Evolutionary conservation across 306 rosid species (phyloP).

Genomic region (Prunus armeniaca): DNA sequence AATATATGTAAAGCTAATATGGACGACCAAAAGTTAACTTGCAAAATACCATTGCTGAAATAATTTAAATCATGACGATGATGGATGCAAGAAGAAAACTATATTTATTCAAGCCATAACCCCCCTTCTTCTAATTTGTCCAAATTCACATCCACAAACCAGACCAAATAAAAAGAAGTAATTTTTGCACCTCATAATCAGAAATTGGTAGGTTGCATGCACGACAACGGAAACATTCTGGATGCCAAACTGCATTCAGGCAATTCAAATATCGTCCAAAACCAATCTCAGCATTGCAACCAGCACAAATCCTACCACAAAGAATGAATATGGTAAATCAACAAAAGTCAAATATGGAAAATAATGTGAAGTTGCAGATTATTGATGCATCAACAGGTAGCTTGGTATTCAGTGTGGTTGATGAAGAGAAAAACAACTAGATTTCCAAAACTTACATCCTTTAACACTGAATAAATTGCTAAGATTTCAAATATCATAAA

Average conservation of each 20-base stretch:
- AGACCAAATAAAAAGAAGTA: slow-evolving; percentile 6
- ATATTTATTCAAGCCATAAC: background rate
- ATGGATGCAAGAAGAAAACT: background rate
- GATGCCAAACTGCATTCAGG: slow-evolving; percentile 93
- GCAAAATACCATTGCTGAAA: slow-evolving; percentile 1
- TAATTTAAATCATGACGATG: background rate
- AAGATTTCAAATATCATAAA: background rate
- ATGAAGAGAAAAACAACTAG: background rate
- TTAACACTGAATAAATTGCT: background rate
- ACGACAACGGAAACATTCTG: slow-evolving; percentile 93
- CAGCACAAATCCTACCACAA: slow-evolving; percentile 68
- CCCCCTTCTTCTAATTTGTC: background rate
- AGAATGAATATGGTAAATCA: background rate
- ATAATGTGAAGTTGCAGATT: slow-evolving; percentile 1
- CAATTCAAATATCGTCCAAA: slow-evolving; percentile 88
- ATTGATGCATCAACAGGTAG: background rate
- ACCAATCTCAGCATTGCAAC: slow-evolving; percentile 78
- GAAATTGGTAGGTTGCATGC: slow-evolving; percentile 89
- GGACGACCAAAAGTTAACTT: slow-evolving; percentile 2
- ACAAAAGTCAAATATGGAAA: background rate
- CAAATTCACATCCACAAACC: slow-evolving; percentile 14
- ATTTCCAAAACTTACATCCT: background rate
- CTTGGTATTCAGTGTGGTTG: slow-evolving; percentile 3
- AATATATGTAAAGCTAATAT: slow-evolving; percentile 6
- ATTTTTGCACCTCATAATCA: slow-evolving; percentile 69